Evolutionary conservation across 768 basidiomycete genomes (phyloP), one percentile per base, ranked within the genome.

Genomic region (Tricholoma matsutake): DNA sequence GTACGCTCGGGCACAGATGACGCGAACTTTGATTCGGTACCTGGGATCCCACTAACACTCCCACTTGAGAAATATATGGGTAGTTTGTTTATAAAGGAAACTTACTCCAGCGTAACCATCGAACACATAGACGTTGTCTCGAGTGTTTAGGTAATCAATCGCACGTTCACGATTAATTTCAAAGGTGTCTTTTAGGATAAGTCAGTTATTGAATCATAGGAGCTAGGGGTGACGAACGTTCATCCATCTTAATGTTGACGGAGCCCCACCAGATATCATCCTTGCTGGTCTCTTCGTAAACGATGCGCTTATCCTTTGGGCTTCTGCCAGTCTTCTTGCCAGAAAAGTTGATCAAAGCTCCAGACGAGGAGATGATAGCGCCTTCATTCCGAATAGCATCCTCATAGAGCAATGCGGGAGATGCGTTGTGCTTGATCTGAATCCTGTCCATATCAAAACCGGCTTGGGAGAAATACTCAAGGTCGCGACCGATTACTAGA

Each of bases 241-340:
- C 92, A 72, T 97, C 95, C 88, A 97, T 91, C 83, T 97, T 96
- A 79, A 99, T 98, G 80, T 99, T 99, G 68, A 98, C 95, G 29
- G 94, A 90, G 35, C 97, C 96, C 97, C 97, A 98, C 96, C 97
- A 99, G 74, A 99, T 89, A 64, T 98, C 86, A 72, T 98, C 95
- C 77, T 94, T 97, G 78, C 87, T 89, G 54, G 92, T 90, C 68
- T 98, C 96, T 75, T 99, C 97, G 73, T 82, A 98, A 70, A 99
- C 97, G 71, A 99, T 98, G 64, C 97, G 95, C 86, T 99, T 99
- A 86, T 99, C 97, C 75, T 98, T 99, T 56, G 97, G 97, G 67
- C 87, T 90, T 53, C 97, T 85, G 59, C 97, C 97, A 2, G 97
- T 98, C 83, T 99, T 99, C 83, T 98, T 98, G 31, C 97, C 97